These are phyloP conservation scores for Theileria orientalis DNA, from an alignment of 169 alveolate species.

Conservation along the genomic window DNA sequence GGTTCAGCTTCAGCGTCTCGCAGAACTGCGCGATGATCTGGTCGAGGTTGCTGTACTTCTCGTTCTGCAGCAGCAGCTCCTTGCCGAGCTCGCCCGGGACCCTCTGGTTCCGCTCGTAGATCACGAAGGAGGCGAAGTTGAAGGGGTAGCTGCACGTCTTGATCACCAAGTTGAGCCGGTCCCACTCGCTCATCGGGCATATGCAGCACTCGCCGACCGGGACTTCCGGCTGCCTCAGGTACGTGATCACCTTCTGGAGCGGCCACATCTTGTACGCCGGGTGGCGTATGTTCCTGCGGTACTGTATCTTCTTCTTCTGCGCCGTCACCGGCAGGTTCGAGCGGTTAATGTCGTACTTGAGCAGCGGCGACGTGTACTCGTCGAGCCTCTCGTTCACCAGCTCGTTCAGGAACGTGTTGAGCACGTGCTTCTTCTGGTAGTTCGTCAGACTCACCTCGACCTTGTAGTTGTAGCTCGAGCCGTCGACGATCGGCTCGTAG, in stretches of 20 bases:
- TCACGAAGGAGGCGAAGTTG: slow-evolving; percentile 71
- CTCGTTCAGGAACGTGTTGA: slow-evolving; percentile 20
- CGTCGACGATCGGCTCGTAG: slow-evolving; percentile 41
- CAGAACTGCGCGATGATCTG: slow-evolving; percentile 75
- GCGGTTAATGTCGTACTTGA: slow-evolving; percentile 51
- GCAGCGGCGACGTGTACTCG: slow-evolving; percentile 48
- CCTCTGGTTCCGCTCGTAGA: slow-evolving; percentile 71
- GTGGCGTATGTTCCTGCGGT: slow-evolving; percentile 58
- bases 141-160: slow-evolving; percentile 77
- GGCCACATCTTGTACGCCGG: slow-evolving; percentile 67
- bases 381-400: slow-evolving; percentile 30
- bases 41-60: slow-evolving; percentile 70
- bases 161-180: slow-evolving; percentile 68
- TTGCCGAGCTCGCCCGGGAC: slow-evolving; percentile 69
- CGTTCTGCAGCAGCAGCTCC: slow-evolving; percentile 64
- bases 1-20: slow-evolving; percentile 74
- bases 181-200: slow-evolving; percentile 74
- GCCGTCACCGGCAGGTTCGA: slow-evolving; percentile 24
- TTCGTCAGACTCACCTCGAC: slow-evolving; percentile 64
- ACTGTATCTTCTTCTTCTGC: slow-evolving; percentile 51
- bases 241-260: slow-evolving; percentile 47
- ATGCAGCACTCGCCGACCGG: slow-evolving; percentile 77
- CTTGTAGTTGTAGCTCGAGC: slow-evolving; percentile 35
- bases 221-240: slow-evolving; percentile 53
- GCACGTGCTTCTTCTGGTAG: slow-evolving; percentile 37